Base-by-base conservation (phyloP, 139 green algal genomes). In the Closterium sp. region DNA sequence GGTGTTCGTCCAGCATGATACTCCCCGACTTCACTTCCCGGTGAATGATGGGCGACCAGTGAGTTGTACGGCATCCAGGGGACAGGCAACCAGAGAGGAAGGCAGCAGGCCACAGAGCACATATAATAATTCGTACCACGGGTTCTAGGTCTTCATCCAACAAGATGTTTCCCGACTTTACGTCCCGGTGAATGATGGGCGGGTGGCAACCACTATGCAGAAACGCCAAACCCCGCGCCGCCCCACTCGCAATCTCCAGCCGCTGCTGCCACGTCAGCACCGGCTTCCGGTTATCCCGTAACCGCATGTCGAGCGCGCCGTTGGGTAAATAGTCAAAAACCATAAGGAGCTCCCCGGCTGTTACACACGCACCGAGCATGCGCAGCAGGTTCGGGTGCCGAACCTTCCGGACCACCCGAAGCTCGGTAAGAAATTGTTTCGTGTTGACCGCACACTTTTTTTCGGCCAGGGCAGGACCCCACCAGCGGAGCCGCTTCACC, bases 21-120 rank as follows among this genome's bases (percentile, higher is more conserved):
- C 43, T 88, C 6, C 30, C 84, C 0, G 84, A 36, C 30, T 86
- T 86, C n/a, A 86, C 81, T 19, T 86, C 81, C 30, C 81, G n/a
- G 81, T 86, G 81, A 32, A 88, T 88, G 84, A 88, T 88, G 31
- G 84, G 84, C 33, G 84, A n/a, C n/a, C n/a, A n/a, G n/a, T n/a
- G n/a, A n/a, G n/a, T n/a, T n/a, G n/a, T n/a, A n/a, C n/a, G 64
- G 64, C 12, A 83, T 83, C 64, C 12, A 83, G 64, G 64, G 64
- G 12, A 83, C 64, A 83, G 64, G 64, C 12, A 19, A 12, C 12
- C 64, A 83, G 64, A n/a, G n/a, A 23, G 81, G 6, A 85, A 7
- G 81, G 6, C n/a, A 86, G 25, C 5, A 85, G 76, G 76, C 5
- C 76, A 85, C 76, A 85, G 4, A 8, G 76, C 76, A 31, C 23